These are phyloP conservation scores for Penicillium alfredii DNA, from an alignment of 495 filamentous ascomycete species.

Conservation along the genomic window DNA sequence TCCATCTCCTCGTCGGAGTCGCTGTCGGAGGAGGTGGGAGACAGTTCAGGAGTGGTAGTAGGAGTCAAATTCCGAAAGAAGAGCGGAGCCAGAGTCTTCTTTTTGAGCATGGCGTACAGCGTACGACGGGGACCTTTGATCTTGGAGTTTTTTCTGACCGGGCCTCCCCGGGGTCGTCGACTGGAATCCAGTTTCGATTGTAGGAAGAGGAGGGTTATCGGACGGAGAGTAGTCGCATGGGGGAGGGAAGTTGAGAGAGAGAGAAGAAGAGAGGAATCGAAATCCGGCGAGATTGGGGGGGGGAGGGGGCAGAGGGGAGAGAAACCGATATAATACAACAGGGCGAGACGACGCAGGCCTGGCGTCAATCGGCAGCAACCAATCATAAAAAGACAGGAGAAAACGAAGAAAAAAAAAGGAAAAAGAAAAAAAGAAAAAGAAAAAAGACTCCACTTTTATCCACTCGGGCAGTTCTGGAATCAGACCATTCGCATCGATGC, in stretches of 20 bases:
- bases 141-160: conserved; percentile 22
- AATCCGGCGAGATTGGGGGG: no score
- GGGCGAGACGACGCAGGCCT: no score
- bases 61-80: no score
- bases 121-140: conserved; percentile 25
- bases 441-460: conserved; percentile 2
- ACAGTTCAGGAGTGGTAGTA: conserved; percentile 39
- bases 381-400: background rate
- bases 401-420: background rate
- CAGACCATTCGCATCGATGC: no score
- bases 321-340: background rate
- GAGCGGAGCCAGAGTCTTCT: no score
- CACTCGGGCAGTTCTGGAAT: conserved; percentile 16
- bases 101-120: conserved; percentile 46
- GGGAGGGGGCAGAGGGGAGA: background rate
- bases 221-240: no score
- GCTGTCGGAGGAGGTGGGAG: conserved; percentile 39
- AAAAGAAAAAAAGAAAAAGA: conserved; percentile 5
- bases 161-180: conserved; percentile 18
- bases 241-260: conserved; percentile 11
- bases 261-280: background rate
- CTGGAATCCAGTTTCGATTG: conserved; percentile 20
- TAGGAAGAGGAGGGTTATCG: conserved; percentile 1
- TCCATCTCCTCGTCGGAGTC: conserved; percentile 56
- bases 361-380: no score